Evolutionary conservation across 2,329 filamentous ascomycete species (phyloP).

Genomic region (Aspergillus sp.): DNA sequence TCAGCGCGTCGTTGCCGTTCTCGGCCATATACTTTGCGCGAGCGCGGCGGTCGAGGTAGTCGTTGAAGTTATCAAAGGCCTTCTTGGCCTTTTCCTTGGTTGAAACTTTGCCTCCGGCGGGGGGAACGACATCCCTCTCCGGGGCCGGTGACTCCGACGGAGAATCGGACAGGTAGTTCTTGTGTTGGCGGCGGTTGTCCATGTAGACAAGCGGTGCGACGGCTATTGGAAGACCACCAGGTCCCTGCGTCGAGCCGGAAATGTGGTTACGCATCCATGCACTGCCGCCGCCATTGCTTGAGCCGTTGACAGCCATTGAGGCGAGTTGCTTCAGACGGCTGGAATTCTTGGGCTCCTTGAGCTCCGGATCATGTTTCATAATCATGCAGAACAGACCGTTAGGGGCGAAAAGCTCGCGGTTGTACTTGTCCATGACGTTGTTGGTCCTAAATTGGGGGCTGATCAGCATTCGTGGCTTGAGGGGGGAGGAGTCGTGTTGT

Average conservation of each 20-base stretch:
- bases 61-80: background rate
- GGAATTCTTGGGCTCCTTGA: no score
- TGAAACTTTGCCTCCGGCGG: background rate
- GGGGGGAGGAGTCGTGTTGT: background rate
- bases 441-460: constrained; percentile 37
- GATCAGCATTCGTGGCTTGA: background rate
- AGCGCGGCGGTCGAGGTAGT: background rate
- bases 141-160: background rate
- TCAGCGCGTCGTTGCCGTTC: background rate
- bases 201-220: background rate
- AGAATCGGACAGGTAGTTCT: background rate
- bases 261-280: background rate
- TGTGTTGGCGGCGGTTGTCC: background rate
- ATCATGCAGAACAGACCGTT: constrained; percentile 55
- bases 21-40: background rate
- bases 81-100: background rate
- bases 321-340: no score
- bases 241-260: background rate
- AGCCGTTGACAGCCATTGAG: no score
- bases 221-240: background rate
- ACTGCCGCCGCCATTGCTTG: no score
- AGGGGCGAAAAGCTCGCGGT: constrained; percentile 57
- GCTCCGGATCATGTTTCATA: constrained; percentile 50
- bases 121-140: background rate
- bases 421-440: constrained; percentile 55